Percentiles rank a stretch among this genome's conserved stretches.
Conservation (phyloP, 225 moss, liverwort and hornwort genomes). For the Physcomitrellopsis africana region DNA sequence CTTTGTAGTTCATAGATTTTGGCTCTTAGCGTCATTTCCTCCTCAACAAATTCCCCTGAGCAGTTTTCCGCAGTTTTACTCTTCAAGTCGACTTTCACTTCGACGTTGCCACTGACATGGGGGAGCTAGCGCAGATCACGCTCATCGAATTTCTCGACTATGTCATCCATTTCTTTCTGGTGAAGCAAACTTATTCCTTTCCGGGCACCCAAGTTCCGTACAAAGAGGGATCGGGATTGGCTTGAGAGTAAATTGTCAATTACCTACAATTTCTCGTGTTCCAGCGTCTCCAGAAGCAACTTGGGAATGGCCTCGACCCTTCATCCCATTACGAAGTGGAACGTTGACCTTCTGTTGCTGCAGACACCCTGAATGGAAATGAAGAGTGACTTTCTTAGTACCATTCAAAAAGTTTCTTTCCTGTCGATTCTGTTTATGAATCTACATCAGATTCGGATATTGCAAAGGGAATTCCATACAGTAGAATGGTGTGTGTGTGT, state of each 20-base stretch:
- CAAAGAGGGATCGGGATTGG: slow-evolving; percentile 18
- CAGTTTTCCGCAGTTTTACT: slow-evolving; percentile 9
- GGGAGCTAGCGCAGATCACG: not conserved
- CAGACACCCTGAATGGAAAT: slow-evolving; percentile 10
- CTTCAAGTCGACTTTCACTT: slow-evolving; percentile 16
- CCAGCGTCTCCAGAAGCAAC: slow-evolving; percentile 5
- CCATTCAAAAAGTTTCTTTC: not conserved
- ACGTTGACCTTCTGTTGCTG: no score
- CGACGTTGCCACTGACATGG: slow-evolving; percentile 9
- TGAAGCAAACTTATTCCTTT: slow-evolving; percentile 22
- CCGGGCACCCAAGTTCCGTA: slow-evolving; percentile 3
- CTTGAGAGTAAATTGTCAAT: not conserved
- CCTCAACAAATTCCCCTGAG: slow-evolving; percentile 31
- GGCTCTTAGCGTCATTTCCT: slow-evolving; percentile 38
- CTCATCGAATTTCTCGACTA: slow-evolving; percentile 22
- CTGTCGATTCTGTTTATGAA: not conserved
- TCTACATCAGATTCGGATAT: no score
- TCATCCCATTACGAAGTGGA: not conserved
- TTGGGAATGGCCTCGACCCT: not conserved
- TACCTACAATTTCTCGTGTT: not conserved
- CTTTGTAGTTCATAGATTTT: slow-evolving; percentile 36
- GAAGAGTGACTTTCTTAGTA: slow-evolving; percentile 7
- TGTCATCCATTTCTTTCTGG: slow-evolving; percentile 12
- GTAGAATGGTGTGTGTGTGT: no score
- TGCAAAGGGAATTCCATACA: no score